phyloP scores from a whole-genome alignment of 2,329 filamentous ascomycete species.

The Paecilomyces fulvus region DNA sequence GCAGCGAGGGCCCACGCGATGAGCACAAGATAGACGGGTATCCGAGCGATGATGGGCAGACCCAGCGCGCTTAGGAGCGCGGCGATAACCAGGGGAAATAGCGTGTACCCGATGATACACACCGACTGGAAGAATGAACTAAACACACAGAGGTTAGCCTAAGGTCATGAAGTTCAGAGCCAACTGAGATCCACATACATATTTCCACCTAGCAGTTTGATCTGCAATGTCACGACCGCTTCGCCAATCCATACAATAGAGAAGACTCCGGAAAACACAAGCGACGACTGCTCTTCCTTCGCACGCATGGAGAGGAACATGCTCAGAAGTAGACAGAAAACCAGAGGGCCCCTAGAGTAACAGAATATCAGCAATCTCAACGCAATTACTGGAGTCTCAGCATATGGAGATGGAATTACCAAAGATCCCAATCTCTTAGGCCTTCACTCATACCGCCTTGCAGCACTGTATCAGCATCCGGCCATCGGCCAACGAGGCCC shows the following conservation, averaged over 20 bases:
- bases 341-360: conserved; percentile 67
- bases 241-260: conserved; percentile 95
- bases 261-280: conserved; percentile 94
- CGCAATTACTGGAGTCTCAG: neutral
- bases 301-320: conserved; percentile 80
- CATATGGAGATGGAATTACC: conserved; percentile 37
- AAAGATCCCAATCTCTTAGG: conserved; percentile 93
- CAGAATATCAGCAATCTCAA: conserved; percentile 9
- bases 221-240: conserved; percentile 94
- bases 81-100: conserved; percentile 93
- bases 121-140: conserved; percentile 97
- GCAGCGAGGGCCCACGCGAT: conserved; percentile 91
- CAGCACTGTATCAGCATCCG: conserved; percentile 57
- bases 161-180: conserved; percentile 15
- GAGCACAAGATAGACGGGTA: conserved; percentile 83
- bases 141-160: conserved; percentile 6
- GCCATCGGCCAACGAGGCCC: conserved; percentile 54
- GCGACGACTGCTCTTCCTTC: conserved; percentile 67
- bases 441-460: conserved; percentile 76
- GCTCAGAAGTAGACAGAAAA: conserved; percentile 86
- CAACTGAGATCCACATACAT: conserved; percentile 56
- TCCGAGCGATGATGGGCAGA: conserved; percentile 69
- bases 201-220: conserved; percentile 90
- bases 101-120: conserved; percentile 96
- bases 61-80: conserved; percentile 76